Base-by-base conservation (phyloP, 805 yeast species). In the Candida ovalis region DNA sequence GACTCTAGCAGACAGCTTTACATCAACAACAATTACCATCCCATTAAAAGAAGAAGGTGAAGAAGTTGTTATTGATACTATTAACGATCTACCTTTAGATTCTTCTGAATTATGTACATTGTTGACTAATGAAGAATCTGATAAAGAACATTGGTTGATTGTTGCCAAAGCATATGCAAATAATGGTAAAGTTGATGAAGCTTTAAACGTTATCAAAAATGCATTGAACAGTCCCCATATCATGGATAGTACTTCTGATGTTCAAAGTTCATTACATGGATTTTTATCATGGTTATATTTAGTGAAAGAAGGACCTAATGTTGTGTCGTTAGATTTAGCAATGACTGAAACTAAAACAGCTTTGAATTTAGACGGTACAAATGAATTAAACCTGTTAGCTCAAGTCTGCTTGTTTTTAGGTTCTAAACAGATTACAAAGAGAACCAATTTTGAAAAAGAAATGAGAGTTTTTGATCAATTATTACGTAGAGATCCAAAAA, bases 1-100 rank as follows among this genome's bases (percentile, higher is more conserved):
- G 2, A 45, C 47, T 8, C 44, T 54, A 9, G 56, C 53, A 32
- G 65, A 64, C 23, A 49, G 51, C 17, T 62, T 53, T 42, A 49
- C 57, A 1, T 53, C 65, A 9, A 54, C 53, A 15, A 62, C 58
- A 40, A 60, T 66, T 15, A 55, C 68, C 12, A 85, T 92, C 60
- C 97, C 96, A 39, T 71, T 89, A 62, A 76, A 75, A 53, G 85
- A 78, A 48, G 82, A 84, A 49, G 87, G 85, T 58, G 96, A 90
- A 68, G 86, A 88, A 52, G 96, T 92, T 53, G 85, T 88, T 45
- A 80, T 94, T 56, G 92, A 90, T 60, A 75, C 86, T 50, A 78
- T 78, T 45, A 81, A 82, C 32, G 98, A 92, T 61, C 73, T 90
- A 48, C 96, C 96, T 4, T 96, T 88, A 21, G 96, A 92, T 64